A percentile compares a stretch with the other conserved stretches of the same genome.
Evolutionary conservation across 2,329 filamentous ascomycete species (phyloP).

Genomic region (Fusarium phyllophilum): DNA sequence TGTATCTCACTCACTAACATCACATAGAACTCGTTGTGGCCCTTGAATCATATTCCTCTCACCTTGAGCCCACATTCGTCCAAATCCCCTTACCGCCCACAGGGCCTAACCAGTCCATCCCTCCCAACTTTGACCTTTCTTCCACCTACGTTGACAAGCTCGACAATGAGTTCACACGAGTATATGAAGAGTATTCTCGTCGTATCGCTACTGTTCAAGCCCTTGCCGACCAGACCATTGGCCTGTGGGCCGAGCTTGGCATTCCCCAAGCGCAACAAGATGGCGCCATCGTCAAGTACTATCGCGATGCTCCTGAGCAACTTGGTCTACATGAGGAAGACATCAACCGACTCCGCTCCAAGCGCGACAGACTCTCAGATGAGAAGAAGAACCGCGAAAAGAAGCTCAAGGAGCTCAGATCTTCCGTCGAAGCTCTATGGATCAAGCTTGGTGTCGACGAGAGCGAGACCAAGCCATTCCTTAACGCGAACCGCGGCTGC

Average conservation of each 20-base stretch:
- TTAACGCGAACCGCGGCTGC: constrained; percentile 88
- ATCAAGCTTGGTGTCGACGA: constrained; percentile 86
- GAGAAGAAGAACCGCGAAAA: constrained; percentile 90
- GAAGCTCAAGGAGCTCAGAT: constrained; percentile 77
- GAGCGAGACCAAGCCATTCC: constrained; percentile 82
- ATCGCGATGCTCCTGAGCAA: constrained; percentile 91
- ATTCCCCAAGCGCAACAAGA: constrained; percentile 95
- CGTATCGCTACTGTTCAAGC: constrained; percentile 80
- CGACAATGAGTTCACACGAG: constrained; percentile 89
- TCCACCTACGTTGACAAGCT: constrained; percentile 86
- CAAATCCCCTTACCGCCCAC: constrained; percentile 87
- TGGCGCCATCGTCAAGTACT: constrained; percentile 84
- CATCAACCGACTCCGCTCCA: constrained; percentile 74
- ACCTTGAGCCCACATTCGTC: constrained; percentile 90
- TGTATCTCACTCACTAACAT: constrained; percentile 10
- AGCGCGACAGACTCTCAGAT: constrained; percentile 83
- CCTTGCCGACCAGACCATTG: constrained; percentile 85
- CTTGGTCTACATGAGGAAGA: constrained; percentile 92
- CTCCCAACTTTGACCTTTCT: constrained; percentile 91
- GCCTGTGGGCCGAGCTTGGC: constrained; percentile 94
- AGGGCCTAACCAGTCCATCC: constrained; percentile 77
- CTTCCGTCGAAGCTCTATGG: constrained; percentile 88
- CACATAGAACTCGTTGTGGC: constrained; percentile 85
- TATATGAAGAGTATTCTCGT: constrained; percentile 95
- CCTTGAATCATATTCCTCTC: constrained; percentile 94